Conservation (phyloP, 768 basidiomycete genomes). For the Hydnomerulius pinastri region DNA sequence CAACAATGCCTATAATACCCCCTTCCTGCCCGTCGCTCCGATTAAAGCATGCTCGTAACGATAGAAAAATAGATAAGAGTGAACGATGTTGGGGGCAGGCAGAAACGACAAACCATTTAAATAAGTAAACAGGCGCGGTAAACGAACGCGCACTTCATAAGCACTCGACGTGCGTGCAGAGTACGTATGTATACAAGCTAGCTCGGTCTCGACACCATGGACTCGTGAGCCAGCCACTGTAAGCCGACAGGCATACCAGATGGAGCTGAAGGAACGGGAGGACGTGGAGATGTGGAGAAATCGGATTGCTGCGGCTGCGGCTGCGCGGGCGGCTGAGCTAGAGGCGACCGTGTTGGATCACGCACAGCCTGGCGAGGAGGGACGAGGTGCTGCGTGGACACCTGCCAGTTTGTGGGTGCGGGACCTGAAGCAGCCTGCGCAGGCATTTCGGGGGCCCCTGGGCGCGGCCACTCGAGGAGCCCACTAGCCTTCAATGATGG, state of each 20-base stretch:
- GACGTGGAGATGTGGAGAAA: constrained; percentile 11
- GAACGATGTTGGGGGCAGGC: constrained; percentile 10
- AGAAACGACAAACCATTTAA: background rate
- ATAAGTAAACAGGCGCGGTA: background rate
- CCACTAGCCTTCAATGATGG: constrained; percentile 78
- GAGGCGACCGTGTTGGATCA: constrained; percentile 18
- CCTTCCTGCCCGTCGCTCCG: constrained; percentile 6
- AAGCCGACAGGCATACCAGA: constrained; percentile 65
- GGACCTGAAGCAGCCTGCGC: constrained; percentile 10
- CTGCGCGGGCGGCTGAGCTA: constrained; percentile 7
- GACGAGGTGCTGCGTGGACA: constrained; percentile 21
- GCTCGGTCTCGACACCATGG: constrained; percentile 33
- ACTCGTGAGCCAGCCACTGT: constrained; percentile 69
- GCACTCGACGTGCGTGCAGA: background rate
- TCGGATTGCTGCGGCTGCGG: constrained; percentile 11
- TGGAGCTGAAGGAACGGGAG: constrained; percentile 14
- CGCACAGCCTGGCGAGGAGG: constrained; percentile 20
- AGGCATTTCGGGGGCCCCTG: constrained; percentile 40
- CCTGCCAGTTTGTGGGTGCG: constrained; percentile 24
- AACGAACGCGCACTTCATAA: too few species aligned
- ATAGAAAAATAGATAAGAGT: constrained; percentile 27
- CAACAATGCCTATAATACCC: constrained; percentile 27
- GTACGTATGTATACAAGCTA: constrained; percentile 12
- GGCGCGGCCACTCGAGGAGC: constrained; percentile 56
- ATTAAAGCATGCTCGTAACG: constrained; percentile 10